These are phyloP conservation scores for Boletellus ananiceps DNA, from an alignment of 768 basidiomycete species.

Conservation along the genomic window DNA sequence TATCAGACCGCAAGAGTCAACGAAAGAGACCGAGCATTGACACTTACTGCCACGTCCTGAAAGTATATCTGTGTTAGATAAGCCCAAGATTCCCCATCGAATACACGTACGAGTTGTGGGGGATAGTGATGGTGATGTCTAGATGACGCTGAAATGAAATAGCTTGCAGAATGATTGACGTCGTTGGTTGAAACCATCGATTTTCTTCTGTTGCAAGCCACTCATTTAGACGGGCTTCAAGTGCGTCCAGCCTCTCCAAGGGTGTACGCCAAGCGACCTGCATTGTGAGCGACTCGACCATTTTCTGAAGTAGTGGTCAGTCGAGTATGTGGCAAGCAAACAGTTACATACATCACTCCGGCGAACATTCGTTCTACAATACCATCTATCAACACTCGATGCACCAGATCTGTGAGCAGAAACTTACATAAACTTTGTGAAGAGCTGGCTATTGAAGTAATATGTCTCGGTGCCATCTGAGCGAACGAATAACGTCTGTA, in stretches of 20 bases:
- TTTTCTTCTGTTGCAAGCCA: constrained; percentile 80
- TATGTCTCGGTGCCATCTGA: constrained; percentile 75
- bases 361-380: constrained; percentile 59
- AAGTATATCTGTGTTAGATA: constrained; percentile 7
- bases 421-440: constrained; percentile 67
- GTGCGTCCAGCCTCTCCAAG: constrained; percentile 61
- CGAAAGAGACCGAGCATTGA: background rate
- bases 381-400: background rate
- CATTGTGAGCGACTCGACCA: constrained; percentile 60
- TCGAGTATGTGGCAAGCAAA: background rate
- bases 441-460: constrained; percentile 76
- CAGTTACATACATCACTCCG: constrained; percentile 53
- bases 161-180: constrained; percentile 55
- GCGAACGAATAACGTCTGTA: constrained; percentile 64
- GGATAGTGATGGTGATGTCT: constrained; percentile 64
- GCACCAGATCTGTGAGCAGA: background rate
- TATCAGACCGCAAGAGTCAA: constrained; percentile 2
- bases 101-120: constrained; percentile 42
- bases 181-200: constrained; percentile 70
- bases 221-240: constrained; percentile 62
- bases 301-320: constrained; percentile 44
- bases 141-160: constrained; percentile 65
- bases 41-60: constrained; percentile 35
- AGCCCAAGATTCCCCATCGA: background rate
- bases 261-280: constrained; percentile 77